A percentile compares a stretch with the other conserved stretches of the same genome.
These are phyloP conservation scores for Arbutus unedo DNA, from an alignment of 148 eudicot species.

Conservation along the genomic window DNA sequence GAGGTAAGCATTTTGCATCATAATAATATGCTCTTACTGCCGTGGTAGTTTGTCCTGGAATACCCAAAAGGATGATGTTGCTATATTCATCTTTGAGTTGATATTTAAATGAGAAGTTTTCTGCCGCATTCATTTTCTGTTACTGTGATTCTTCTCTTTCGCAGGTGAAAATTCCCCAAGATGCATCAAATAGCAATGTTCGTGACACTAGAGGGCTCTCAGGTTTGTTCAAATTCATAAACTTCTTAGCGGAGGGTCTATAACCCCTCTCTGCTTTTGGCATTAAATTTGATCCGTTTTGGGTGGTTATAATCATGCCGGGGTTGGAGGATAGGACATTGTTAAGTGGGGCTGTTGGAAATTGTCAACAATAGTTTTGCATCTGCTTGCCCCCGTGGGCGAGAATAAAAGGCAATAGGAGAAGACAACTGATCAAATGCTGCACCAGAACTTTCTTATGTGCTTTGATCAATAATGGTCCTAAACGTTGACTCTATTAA, in stretches of 20 bases:
- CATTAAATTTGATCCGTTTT: not conserved
- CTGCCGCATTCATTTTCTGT: not conserved
- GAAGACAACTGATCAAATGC: not conserved
- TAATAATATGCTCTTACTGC: not conserved
- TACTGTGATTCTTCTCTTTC: conserved; percentile 10
- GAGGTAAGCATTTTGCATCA: conserved; percentile 50
- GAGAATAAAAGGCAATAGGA: not conserved
- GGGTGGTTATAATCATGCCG: not conserved
- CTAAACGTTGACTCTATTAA: not conserved
- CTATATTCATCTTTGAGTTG: not conserved
- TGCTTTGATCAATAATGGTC: not conserved
- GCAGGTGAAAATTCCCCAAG: conserved; percentile 97
- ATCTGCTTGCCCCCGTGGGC: not conserved
- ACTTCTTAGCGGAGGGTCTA: not conserved
- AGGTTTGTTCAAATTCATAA: conserved; percentile 45
- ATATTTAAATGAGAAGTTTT: not conserved
- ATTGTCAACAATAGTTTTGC: not conserved
- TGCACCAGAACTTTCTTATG: not conserved
- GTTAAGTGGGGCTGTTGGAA: not conserved
- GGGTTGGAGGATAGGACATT: not conserved
- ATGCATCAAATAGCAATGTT: conserved; percentile 74
- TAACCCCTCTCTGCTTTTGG: not conserved
- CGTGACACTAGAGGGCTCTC: conserved; percentile 97
- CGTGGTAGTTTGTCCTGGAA: not conserved
- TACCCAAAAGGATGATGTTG: not conserved